Base-by-base conservation (phyloP, 2,329 filamentous ascomycete species). In the Talaromyces sp. region DNA sequence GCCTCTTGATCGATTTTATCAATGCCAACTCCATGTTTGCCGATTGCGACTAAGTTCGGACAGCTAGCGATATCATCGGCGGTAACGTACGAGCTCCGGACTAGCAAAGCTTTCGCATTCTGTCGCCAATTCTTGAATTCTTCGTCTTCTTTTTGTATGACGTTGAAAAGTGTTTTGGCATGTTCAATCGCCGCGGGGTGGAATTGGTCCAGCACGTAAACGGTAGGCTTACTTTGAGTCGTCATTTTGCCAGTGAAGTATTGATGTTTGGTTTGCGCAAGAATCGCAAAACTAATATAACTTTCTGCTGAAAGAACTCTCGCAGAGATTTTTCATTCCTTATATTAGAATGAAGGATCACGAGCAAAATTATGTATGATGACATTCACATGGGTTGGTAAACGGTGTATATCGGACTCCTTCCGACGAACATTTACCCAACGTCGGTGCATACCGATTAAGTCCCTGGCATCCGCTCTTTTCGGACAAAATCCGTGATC, bases 21-120 rank as follows among this genome's bases (percentile, higher is more conserved):
- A 43, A 82, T 77, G 0, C 81, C 81, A 9, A 81, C 80, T 1
- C 81, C 81, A 37, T 83, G 81, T 69, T 83, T 83, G 63, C 79
- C 79, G 41, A 83, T 78, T 2, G 80, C 81, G 10, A 73, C 68
- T 0, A 84, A 71, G 6, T 75, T 77, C 0, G 73, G 75, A 35
- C 73, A 74, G 1, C 71, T 69, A 4, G 72, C 71, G 27, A 82
- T 68, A 45, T 82, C 80, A 2, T 78, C 71, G 3, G 75, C 77
- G 0, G 76, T 78, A 11, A 82, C 52, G 9, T 70, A 69, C 0
- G 78, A 79, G 0, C 73, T 71, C 39, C 77, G 73, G 37, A 83
- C 73, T 1, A 83, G 68, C 1, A 83, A 70, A 10, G 76, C 79
- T 2, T 75, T 68, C 0, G 80, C 81, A 3, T 82, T 76, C 22